Evolutionary conservation across 768 basidiomycete species (phyloP), one percentile per base, ranked within the genome.

Genomic region (Lactarius hatsudake): DNA sequence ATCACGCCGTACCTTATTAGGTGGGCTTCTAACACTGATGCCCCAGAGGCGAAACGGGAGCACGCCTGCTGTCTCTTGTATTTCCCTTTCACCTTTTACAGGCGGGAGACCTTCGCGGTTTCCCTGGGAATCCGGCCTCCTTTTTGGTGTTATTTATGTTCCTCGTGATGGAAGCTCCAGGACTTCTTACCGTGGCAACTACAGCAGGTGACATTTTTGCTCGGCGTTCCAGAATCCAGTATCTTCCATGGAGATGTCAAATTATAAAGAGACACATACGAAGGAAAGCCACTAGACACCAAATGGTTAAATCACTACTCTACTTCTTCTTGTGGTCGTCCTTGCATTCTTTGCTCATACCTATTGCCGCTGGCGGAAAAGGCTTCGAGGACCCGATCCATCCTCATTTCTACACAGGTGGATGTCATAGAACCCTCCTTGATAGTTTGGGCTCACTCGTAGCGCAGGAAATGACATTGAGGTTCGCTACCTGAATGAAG

Each of bases 401-500:
- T 32, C 55, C 13, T 30, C 28, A 6, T 56, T 30, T 34, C 32
- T 28, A 34, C 20, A 28, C 5, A n/a, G 28, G 55, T 56, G 55
- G 32, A 34, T 34, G 9, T 34, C 28, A 20, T 17, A 5, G 26
- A 56, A 18, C 15, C 10, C 15, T 56, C 15, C 32, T 34, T 15
- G 20, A 34, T 56, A 56, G 7, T 32, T 32, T 26, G 3, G 53
- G 38, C 62, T 63, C 20, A 63, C 40, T 45, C 30, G 15, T 15
- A 32, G 9, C 23, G 3, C 23, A 54, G 51, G 48, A 23, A 62
- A 54, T 17, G 34, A 62, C 1, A n/a, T n/a, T 10, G 54, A 57
- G 1, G 0, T 63, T 5, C 38, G 12, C 18, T 15, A 43, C 15
- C 40, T 43, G 30, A 38, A 62, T 5, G 65, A 74, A 55, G 73